Evolutionary conservation across 23 red algal species (phyloP).

Genomic region (Gracilaria gracilis): DNA sequence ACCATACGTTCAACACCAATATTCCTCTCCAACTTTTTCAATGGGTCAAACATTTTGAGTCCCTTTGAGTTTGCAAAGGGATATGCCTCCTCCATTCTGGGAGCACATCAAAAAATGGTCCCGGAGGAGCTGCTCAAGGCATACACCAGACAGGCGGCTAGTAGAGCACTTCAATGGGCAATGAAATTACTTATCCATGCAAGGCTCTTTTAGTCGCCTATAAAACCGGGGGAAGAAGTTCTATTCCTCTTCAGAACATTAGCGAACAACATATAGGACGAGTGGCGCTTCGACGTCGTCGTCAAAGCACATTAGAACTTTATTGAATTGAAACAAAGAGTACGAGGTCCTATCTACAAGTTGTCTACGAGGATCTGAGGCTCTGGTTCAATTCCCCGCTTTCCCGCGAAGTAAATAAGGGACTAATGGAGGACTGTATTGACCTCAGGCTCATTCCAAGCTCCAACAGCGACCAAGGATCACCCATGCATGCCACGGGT

Average conservation of each 20-base stretch:
- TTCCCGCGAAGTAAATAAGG: neutral
- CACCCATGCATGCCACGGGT: neutral
- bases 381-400: neutral
- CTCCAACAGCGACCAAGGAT: neutral
- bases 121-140: constrained; percentile 2
- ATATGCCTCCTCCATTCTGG: constrained; percentile 13
- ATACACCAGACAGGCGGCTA: constrained; percentile 27
- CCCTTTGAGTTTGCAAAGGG: constrained; percentile 29
- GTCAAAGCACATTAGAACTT: neutral
- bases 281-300: neutral
- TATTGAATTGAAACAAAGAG: neutral
- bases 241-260: neutral
- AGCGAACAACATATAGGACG: neutral
- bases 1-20: neutral
- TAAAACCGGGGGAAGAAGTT: no score
- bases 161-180: neutral
- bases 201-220: neutral
- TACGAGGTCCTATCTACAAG: neutral
- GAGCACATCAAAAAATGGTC: neutral
- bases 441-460: neutral
- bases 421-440: constrained; percentile 6
- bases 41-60: constrained; percentile 33
- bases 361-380: neutral
- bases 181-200: neutral
- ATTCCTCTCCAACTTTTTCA: constrained; percentile 40